phyloP scores from a whole-genome alignment of 2,329 filamentous ascomycete species.

The Ceratocystis ficicola region DNA sequence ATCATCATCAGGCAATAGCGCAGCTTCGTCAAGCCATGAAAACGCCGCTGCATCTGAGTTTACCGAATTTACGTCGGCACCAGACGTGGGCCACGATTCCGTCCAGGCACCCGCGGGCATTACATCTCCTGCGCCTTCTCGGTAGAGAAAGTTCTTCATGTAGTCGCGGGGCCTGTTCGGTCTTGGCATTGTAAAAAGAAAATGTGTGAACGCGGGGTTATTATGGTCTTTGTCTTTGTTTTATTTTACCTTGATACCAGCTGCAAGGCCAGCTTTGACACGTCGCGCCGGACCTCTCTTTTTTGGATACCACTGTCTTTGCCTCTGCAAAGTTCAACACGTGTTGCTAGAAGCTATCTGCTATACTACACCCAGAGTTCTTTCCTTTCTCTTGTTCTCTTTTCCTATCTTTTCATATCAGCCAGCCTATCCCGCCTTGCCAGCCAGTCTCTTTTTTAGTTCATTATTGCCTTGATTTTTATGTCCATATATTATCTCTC shows the following conservation, averaged over 20 bases:
- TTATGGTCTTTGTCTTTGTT: constrained; percentile 9
- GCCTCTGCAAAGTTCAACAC: not conserved
- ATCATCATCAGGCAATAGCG: not conserved
- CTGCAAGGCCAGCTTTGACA: not conserved
- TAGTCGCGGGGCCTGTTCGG: not conserved
- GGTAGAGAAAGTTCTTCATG: not conserved
- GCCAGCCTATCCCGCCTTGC: not conserved
- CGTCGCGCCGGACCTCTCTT: not conserved
- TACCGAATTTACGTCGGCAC: constrained; percentile 19
- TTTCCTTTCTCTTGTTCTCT: not conserved
- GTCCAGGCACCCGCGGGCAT: not conserved
- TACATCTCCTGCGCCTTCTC: constrained; percentile 8
- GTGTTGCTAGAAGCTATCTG: not conserved
- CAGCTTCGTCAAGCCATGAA: not conserved
- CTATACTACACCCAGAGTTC: not conserved
- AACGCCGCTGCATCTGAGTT: constrained; percentile 13
- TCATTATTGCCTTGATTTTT: not conserved
- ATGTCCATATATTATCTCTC: not conserved
- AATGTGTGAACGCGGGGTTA: not conserved
- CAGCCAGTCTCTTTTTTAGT: not conserved
- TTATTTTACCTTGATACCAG: constrained; percentile 10
- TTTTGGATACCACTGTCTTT: not conserved
- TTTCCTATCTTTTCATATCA: not conserved
- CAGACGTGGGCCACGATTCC: not conserved
- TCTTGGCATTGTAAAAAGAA: not conserved